phyloP scores from a whole-genome alignment of 2,329 filamentous ascomycete genomes.

The Aspergillus calidoustus region DNA sequence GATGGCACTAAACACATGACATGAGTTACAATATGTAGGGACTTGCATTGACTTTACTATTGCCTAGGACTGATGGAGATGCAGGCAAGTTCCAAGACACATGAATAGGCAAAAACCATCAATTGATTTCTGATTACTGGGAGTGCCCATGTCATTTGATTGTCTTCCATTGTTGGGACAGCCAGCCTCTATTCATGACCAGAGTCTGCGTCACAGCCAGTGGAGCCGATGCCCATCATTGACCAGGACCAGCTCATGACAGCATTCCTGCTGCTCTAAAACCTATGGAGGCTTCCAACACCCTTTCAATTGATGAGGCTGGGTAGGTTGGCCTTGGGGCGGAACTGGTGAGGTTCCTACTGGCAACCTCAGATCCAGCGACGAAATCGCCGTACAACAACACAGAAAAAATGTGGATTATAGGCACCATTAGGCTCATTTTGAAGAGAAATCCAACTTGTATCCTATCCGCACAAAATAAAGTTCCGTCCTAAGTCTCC shows the following conservation, averaged over 20 bases:
- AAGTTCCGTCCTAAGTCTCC: background rate
- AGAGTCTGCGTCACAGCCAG: background rate
- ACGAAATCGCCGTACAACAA: background rate
- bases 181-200: background rate
- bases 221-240: background rate
- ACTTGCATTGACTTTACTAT: too few species aligned
- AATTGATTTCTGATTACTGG: background rate
- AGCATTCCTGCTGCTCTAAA: background rate
- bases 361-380: background rate
- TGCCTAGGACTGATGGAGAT: too few species aligned
- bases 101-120: background rate
- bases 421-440: slow-evolving; percentile 8
- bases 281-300: background rate
- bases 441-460: background rate
- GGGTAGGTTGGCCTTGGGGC: background rate
- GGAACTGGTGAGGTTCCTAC: background rate
- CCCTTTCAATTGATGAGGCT: background rate
- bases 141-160: background rate
- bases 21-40: too few species aligned
- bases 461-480: background rate
- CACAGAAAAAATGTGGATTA: background rate
- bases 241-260: background rate
- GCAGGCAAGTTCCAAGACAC: too few species aligned
- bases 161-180: background rate
- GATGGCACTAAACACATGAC: too few species aligned